Evolutionary conservation across 176 grass and related monocot genomes (phyloP).

Genomic region (Zizania latifolia): DNA sequence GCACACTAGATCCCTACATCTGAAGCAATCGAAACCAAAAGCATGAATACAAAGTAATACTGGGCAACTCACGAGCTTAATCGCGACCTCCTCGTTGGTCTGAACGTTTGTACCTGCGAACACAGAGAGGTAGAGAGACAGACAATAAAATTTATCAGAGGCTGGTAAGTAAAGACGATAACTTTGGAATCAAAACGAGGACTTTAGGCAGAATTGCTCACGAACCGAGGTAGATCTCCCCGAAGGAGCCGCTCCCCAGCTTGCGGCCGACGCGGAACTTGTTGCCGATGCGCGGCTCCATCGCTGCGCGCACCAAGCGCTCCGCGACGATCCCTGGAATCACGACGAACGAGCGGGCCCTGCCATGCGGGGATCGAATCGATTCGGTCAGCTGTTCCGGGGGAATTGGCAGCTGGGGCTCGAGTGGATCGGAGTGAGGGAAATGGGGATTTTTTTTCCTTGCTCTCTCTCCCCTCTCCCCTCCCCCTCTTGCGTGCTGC

Average conservation of each 20-base stretch:
- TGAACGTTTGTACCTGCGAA: conserved; percentile 82
- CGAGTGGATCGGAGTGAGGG: conserved; percentile 28
- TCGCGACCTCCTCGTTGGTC: conserved; percentile 85
- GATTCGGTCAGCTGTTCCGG: background rate
- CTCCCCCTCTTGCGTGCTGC: background rate
- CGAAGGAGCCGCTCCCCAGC: conserved; percentile 71
- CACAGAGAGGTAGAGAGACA: background rate
- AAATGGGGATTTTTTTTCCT: conserved; percentile 30
- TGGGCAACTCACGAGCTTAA: conserved; percentile 72
- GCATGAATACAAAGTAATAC: background rate
- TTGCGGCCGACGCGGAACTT: conserved; percentile 76
- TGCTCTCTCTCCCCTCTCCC: background rate
- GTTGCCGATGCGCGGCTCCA: conserved; percentile 79
- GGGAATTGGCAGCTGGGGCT: conserved; percentile 17
- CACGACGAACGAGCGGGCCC: background rate
- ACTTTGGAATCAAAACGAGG: conserved; percentile 22
- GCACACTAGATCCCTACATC: conserved; percentile 16
- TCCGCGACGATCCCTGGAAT: background rate
- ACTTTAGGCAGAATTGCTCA: background rate
- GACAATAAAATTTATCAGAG: background rate
- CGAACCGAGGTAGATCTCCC: conserved; percentile 70
- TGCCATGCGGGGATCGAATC: conserved; percentile 5
- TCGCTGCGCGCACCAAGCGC: background rate
- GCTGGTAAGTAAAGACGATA: background rate
- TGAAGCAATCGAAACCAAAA: background rate